These are phyloP conservation scores for Monilinia aucupariae DNA, from an alignment of 2,329 filamentous ascomycete species.

Conservation along the genomic window DNA sequence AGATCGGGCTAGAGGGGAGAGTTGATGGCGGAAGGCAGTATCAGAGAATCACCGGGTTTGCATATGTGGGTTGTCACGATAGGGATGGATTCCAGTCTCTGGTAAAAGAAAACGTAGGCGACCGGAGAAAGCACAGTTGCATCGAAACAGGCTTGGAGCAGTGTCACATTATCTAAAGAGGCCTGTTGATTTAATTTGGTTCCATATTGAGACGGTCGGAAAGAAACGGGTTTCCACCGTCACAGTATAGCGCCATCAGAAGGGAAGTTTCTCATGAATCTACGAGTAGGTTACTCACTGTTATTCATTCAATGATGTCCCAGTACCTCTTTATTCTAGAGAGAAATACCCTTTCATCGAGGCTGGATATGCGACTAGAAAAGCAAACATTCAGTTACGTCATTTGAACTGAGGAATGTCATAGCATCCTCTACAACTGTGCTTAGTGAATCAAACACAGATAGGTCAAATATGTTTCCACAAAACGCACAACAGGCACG, in stretches of 20 bases:
- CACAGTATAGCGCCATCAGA: neutral
- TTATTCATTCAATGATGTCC: too few species aligned
- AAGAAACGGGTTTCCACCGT: neutral
- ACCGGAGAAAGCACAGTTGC: neutral
- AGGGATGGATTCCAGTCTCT: neutral
- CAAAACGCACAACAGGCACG: too few species aligned
- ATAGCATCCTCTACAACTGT: too few species aligned
- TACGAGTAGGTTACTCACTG: neutral
- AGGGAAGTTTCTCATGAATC: neutral
- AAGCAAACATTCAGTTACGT: too few species aligned
- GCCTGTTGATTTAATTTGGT: neutral
- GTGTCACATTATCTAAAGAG: neutral
- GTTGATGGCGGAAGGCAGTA: neutral
- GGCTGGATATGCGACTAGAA: too few species aligned
- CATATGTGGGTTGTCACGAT: conserved; percentile 7
- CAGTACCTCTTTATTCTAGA: too few species aligned
- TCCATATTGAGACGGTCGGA: too few species aligned
- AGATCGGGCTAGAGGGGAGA: neutral
- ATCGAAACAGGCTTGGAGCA: neutral
- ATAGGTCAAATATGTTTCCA: too few species aligned
- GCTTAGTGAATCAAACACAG: too few species aligned
- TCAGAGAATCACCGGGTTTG: conserved; percentile 6
- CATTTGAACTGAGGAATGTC: too few species aligned
- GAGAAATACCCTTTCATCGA: too few species aligned
- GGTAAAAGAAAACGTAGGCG: neutral